Evolutionary conservation across 2,329 filamentous ascomycete species (phyloP), one percentile per base, ranked within the genome.

Genomic region (Cordyceps farinosa): DNA sequence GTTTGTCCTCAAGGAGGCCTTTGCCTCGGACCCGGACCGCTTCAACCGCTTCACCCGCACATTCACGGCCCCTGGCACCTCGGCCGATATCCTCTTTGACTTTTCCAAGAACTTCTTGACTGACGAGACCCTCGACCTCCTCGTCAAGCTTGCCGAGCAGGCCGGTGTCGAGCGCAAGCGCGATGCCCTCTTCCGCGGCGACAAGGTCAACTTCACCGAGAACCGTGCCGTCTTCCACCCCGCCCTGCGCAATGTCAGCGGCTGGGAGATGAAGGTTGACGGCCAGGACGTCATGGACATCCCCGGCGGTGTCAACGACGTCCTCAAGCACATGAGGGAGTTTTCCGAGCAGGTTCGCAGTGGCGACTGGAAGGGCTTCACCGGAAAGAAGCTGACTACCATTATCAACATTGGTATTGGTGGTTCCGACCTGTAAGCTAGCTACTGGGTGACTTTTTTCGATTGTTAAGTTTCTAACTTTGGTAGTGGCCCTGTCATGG

Each of bases 171-270:
- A 97, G 83, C 86, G 96, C 82, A 91, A 97, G 76, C 90, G 95
- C 68, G 94, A 99, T 86, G 88, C 89, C 74, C 97, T 99, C 93
- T 99, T 99, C 80, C 88, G 87, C 64, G 95, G 95, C 70, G 91
- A 98, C 75, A 94, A 96, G 85, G 98, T 99, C 84, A 99, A 99
- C 86, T 97, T 97, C 81, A 99, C 95, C 65, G 95, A 99, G 84
- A 84, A 94, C 75, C 89, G 95, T 68, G 95, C 95, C 68, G 95
- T 99, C 68, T 96, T 96, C 82, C 95, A 99, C 80, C 86, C 91
- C 70, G 95, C 95, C 55, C 85, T 99, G 73, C 90, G 95, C 76
- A 99, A 99, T 77, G 88, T 92, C 67, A 84, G 87, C 76, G 92
- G 91, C 75, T 87, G 91, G 84, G 87, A 84, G 32, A 88, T 90